phyloP scores from a whole-genome alignment of 208 protist species.

The Wallacemonas sp. region DNA sequence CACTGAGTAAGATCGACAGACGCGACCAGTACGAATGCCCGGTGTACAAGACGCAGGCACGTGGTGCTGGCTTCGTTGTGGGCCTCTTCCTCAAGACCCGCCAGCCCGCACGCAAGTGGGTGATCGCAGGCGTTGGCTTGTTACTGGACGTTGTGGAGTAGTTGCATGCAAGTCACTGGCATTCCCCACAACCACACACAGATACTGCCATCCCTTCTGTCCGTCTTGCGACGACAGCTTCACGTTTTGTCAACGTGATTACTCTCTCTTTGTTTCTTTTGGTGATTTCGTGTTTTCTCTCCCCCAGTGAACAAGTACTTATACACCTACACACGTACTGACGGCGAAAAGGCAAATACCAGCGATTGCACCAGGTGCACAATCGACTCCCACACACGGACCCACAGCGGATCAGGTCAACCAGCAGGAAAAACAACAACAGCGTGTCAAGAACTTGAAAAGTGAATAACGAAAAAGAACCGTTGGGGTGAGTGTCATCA shows the following conservation, averaged over 20 bases:
- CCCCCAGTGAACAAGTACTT: too few relatives aligned
- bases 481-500: too few relatives aligned
- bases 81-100: constrained; percentile 96
- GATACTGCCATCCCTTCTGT: constrained; percentile 22
- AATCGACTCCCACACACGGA: too few relatives aligned
- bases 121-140: constrained; percentile 96
- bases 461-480: too few relatives aligned
- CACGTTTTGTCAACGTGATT: background rate
- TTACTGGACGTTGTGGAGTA: constrained; percentile 95
- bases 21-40: constrained; percentile 97
- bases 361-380: too few relatives aligned
- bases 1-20: constrained; percentile 90
- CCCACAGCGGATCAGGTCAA: too few relatives aligned
- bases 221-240: constrained; percentile 5
- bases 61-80: constrained; percentile 95
- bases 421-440: too few relatives aligned
- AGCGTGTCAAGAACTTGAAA: too few relatives aligned
- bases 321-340: too few relatives aligned
- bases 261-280: constrained; percentile 11
- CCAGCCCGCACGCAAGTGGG: constrained; percentile 95
- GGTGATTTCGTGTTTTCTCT: background rate
- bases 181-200: constrained; percentile 9
- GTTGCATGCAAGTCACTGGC: background rate
- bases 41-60: constrained; percentile 96
- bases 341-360: too few relatives aligned